A percentile compares a stretch with the other conserved stretches of the same genome.
Evolutionary conservation across 202 grass and related monocot genomes (phyloP).

Genomic region (Elaeis oleifera): DNA sequence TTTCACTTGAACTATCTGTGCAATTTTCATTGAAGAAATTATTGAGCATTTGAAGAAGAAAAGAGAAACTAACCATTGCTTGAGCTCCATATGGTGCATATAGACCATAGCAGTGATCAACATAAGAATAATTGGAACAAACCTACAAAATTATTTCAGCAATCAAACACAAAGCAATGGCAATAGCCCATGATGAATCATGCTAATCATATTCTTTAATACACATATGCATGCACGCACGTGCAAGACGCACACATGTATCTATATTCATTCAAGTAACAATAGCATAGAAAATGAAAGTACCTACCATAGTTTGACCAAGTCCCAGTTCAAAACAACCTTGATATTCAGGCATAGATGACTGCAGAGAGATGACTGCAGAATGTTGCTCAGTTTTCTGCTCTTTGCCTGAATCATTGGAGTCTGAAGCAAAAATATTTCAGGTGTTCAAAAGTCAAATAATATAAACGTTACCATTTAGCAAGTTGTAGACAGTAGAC

Average conservation of each 20-base stretch:
- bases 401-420: not conserved
- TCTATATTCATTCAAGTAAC: not conserved
- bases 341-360: not conserved
- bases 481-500: no score
- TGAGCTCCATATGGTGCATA: slow-evolving; percentile 6
- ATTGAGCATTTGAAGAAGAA: not conserved
- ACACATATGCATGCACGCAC: no score
- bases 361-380: slow-evolving; percentile 4
- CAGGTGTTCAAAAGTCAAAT: no score
- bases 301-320: slow-evolving; percentile 2
- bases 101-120: not conserved
- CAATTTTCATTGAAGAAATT: not conserved
- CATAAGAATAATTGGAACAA: slow-evolving; percentile 6
- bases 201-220: no score
- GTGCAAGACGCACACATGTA: no score
- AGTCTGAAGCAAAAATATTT: not conserved
- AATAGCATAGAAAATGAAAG: not conserved
- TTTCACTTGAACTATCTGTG: no score
- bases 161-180: not conserved
- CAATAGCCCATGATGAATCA: no score
- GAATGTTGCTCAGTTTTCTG: not conserved
- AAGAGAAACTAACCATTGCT: slow-evolving; percentile 6
- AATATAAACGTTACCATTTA: no score
- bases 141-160: not conserved
- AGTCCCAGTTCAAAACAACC: slow-evolving; percentile 7